Evolutionary conservation across 2,329 filamentous ascomycete genomes (phyloP).

Genomic region (Stemphylium lycopersici): DNA sequence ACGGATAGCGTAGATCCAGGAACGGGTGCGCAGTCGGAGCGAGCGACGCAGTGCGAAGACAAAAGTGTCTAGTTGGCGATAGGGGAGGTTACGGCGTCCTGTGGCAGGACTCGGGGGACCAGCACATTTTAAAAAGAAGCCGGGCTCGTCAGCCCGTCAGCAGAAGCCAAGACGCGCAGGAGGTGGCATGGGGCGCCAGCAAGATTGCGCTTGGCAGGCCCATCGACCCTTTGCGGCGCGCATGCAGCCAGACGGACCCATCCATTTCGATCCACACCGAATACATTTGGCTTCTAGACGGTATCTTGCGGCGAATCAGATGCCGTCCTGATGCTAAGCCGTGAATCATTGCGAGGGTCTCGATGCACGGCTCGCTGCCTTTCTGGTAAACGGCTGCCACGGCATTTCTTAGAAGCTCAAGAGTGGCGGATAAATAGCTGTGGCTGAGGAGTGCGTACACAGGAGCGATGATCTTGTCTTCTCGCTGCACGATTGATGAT

Average conservation of each 20-base stretch:
- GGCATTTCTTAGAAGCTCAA: neutral
- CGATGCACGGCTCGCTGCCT: constrained; percentile 3
- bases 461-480: no score
- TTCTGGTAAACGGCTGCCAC: constrained; percentile 3
- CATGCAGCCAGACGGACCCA: constrained; percentile 15
- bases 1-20: constrained; percentile 13
- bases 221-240: constrained; percentile 22
- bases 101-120: constrained; percentile 21
- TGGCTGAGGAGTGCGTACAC: neutral
- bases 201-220: constrained; percentile 36
- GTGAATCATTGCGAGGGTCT: constrained; percentile 1
- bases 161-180: constrained; percentile 28
- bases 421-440: neutral
- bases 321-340: constrained; percentile 2
- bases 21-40: constrained; percentile 9
- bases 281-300: constrained; percentile 13
- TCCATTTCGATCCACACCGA: constrained; percentile 19
- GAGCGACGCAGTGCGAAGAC: constrained; percentile 13
- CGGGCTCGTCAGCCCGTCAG: constrained; percentile 24
- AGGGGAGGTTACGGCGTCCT: constrained; percentile 17
- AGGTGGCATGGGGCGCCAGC: constrained; percentile 20
- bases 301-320: constrained; percentile 10
- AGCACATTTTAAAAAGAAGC: constrained; percentile 33
- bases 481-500: no score
- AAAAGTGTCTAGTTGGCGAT: constrained; percentile 19